Evolutionary conservation across 192 early-diverging fungal genomes (phyloP).

Genomic region (Phycomyces nitens): DNA sequence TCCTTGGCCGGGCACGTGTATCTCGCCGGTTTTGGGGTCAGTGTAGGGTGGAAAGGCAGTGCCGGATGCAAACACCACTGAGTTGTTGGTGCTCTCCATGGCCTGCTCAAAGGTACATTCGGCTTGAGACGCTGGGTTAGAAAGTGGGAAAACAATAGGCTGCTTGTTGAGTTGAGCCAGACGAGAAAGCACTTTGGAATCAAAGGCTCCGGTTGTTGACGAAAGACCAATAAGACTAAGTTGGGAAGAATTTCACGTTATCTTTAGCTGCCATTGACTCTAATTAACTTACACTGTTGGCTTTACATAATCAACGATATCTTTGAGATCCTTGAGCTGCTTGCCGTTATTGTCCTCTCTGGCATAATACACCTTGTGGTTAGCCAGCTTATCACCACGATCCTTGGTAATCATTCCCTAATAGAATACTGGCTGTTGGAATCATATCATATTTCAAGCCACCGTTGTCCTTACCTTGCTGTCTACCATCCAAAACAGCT

Average conservation of each 20-base stretch:
- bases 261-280: no score
- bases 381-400: conserved; percentile 79
- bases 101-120: conserved; percentile 96
- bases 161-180: conserved; percentile 78
- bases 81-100: conserved; percentile 81
- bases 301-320: conserved; percentile 80
- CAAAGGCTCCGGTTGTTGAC: conserved; percentile 79
- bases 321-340: conserved; percentile 70
- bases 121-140: conserved; percentile 84
- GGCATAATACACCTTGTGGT: conserved; percentile 86
- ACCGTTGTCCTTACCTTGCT: conserved; percentile 69
- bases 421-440: background rate
- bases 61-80: conserved; percentile 93
- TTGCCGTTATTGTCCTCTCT: conserved; percentile 79
- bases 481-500: conserved; percentile 83
- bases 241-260: no score
- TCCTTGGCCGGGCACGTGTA: conserved; percentile 77
- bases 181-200: conserved; percentile 59
- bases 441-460: no score
- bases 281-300: conserved; percentile 64
- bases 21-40: conserved; percentile 54
- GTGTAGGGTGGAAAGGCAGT: conserved; percentile 89
- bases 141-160: conserved; percentile 91
- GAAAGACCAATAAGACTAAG: conserved; percentile 78
- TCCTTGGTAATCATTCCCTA: conserved; percentile 82